Conservation (phyloP, 345 rosid species). For the Eucalyptus microcorys region DNA sequence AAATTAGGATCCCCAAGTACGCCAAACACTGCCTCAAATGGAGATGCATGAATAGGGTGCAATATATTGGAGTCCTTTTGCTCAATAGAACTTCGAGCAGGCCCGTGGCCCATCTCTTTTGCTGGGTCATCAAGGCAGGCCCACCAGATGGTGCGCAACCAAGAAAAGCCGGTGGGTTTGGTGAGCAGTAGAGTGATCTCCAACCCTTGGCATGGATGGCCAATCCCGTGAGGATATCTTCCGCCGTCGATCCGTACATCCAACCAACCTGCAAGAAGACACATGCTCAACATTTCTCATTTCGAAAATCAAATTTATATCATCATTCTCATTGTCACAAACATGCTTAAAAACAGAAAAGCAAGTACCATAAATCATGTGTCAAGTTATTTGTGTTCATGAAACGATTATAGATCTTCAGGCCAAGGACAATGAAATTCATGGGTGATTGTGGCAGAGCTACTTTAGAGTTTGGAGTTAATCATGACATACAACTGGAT, state of each 20-base stretch:
- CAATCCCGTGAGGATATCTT: slow-evolving; percentile 46
- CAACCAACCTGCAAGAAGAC: slow-evolving; percentile 30
- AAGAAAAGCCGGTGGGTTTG: slow-evolving; percentile 36
- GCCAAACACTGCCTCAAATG: slow-evolving; percentile 35
- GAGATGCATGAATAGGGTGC: slow-evolving; percentile 3
- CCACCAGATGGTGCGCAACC: slow-evolving; percentile 39
- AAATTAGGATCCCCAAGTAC: slow-evolving; percentile 4
- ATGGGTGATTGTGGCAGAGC: background rate
- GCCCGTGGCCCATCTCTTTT: slow-evolving; percentile 57
- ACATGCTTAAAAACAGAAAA: background rate
- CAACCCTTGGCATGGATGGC: slow-evolving; percentile 42
- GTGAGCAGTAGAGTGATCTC: slow-evolving; percentile 9
- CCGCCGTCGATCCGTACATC: slow-evolving; percentile 47
- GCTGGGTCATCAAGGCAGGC: slow-evolving; percentile 27
- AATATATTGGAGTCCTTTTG: slow-evolving; percentile 18
- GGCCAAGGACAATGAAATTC: background rate
- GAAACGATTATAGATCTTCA: background rate
- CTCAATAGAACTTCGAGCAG: slow-evolving; percentile 31
- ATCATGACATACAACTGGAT: background rate
- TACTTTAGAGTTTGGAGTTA: background rate
- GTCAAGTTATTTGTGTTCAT: background rate
- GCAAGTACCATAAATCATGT: background rate
- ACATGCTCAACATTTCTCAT: background rate
- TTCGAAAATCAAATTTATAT: background rate
- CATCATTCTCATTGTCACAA: background rate